phyloP scores from a whole-genome alignment of 2,329 filamentous ascomycete genomes.

The Pochonia chlamydosporia region DNA sequence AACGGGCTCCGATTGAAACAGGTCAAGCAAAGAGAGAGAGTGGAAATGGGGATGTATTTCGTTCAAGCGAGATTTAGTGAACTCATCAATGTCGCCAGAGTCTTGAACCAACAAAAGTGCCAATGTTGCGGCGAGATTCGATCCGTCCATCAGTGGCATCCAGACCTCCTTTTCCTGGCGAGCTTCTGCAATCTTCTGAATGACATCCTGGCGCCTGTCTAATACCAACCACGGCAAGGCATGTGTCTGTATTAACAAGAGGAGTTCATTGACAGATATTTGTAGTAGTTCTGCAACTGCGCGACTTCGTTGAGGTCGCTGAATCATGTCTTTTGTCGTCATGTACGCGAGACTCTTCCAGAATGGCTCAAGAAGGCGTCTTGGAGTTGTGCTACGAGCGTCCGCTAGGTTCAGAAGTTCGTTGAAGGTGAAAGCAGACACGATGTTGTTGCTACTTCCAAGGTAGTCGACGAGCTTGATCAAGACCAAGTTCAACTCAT shows the following conservation, averaged over 20 bases:
- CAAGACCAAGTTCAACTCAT: slow-evolving; percentile 81
- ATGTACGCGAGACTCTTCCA: slow-evolving; percentile 82
- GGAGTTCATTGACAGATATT: slow-evolving; percentile 67
- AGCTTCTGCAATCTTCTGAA: slow-evolving; percentile 74
- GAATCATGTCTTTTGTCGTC: slow-evolving; percentile 74
- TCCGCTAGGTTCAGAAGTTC: slow-evolving; percentile 73
- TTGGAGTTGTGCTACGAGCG: slow-evolving; percentile 53
- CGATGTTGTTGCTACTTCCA: slow-evolving; percentile 72
- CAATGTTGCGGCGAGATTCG: slow-evolving; percentile 53
- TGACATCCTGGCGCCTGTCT: slow-evolving; percentile 68
- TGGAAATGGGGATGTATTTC: slow-evolving; percentile 67
- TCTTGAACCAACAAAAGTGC: slow-evolving; percentile 55
- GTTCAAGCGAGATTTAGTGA: slow-evolving; percentile 62
- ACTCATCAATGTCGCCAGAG: slow-evolving; percentile 51
- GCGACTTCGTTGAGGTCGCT: slow-evolving; percentile 75
- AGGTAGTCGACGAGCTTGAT: slow-evolving; percentile 81
- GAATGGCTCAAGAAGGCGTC: slow-evolving; percentile 74
- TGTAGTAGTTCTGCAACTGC: slow-evolving; percentile 76
- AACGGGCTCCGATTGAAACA: slow-evolving; percentile 71
- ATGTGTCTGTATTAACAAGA: slow-evolving; percentile 70
- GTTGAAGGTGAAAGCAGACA: slow-evolving; percentile 76
- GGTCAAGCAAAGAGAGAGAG: slow-evolving; percentile 56
- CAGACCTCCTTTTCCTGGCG: slow-evolving; percentile 62
- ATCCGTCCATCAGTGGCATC: slow-evolving; percentile 46
- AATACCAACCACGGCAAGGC: slow-evolving; percentile 84